Conservation (phyloP, 2,329 filamentous ascomycete genomes). For the Macroventuria anomochaeta region DNA sequence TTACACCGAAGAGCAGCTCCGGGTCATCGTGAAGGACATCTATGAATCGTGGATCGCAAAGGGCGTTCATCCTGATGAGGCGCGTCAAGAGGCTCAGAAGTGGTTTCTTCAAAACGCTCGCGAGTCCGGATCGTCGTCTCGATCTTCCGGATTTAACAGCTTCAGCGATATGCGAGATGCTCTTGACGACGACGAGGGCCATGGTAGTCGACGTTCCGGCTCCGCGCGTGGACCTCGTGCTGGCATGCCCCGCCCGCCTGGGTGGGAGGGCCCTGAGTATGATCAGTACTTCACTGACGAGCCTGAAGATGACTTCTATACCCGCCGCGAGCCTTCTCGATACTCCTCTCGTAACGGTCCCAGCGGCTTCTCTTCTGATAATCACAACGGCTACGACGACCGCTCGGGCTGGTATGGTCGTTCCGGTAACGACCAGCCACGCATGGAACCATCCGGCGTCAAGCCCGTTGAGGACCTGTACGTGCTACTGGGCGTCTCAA, state of each 20-base stretch:
- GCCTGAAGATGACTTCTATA: background rate
- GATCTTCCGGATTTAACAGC: background rate
- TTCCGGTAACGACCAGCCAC: background rate
- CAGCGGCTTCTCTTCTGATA: background rate
- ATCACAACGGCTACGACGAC: background rate
- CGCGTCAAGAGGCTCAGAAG: background rate
- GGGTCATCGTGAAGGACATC: background rate
- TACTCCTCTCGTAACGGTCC: background rate
- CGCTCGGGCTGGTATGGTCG: background rate
- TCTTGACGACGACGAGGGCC: background rate
- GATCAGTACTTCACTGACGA: background rate
- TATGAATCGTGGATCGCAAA: background rate
- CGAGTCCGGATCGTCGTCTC: background rate
- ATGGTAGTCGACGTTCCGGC: background rate
- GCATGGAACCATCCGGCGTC: background rate
- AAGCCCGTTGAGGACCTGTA: constrained; percentile 69
- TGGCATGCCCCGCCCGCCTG: background rate
- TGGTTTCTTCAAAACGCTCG: background rate
- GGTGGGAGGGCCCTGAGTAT: background rate
- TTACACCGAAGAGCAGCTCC: background rate
- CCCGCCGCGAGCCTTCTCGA: background rate
- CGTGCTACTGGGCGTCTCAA: constrained; percentile 77
- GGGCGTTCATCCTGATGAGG: background rate
- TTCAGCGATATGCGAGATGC: background rate
- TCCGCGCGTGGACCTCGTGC: background rate